Base-by-base conservation (phyloP, 2,329 filamentous ascomycete genomes). In the Epichloe amarillans region DNA sequence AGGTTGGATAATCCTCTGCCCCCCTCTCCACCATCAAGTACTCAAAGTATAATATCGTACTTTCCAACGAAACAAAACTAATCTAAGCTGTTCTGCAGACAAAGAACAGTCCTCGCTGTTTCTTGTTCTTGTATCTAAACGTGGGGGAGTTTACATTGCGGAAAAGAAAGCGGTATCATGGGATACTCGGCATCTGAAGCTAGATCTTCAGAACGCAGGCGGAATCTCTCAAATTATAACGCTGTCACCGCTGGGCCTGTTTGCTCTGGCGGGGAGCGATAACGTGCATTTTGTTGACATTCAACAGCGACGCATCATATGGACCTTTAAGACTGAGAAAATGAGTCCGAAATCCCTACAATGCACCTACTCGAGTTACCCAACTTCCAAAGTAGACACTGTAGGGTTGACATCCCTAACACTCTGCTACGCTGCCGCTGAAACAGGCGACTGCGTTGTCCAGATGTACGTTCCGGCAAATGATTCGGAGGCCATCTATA, bases 381-480 rank as follows among this genome's bases (percentile, higher is more conserved):
- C 59, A 26, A 43, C 73, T 68, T 51, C 71, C 72, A 46, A 69
- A 67, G 53, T 79, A 75, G 76, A 74, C 14, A 74, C 73, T 1
- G 66, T 73, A 1, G 77, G 80, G 0, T 65, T 89, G 1, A 72
- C 72, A 30, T 81, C 75, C 14, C 69, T 88, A n/a, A 81, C 77
- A 0, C 65, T 88, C 21, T 77, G 76, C 12, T 88, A 87, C 60
- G 73, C 74, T 3, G 75, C 77, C 52, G 67, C 71, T 4, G 76
- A 80, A 19, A 78, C 76, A 0, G 74, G 77, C 11, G 75, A 83
- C 46, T 79, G 83, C 51, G 71, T 86, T 19, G 69, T 88, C 54
- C 80, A 85, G 49, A 83, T 75, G 0, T 86, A 82, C 58, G 68
- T 73, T 0, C 74, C 80, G 0, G 65, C 72, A 10, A 67, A 72